Evolutionary conservation across 495 filamentous ascomycete genomes (phyloP).

Genomic region (Aspergillus mulundensis): DNA sequence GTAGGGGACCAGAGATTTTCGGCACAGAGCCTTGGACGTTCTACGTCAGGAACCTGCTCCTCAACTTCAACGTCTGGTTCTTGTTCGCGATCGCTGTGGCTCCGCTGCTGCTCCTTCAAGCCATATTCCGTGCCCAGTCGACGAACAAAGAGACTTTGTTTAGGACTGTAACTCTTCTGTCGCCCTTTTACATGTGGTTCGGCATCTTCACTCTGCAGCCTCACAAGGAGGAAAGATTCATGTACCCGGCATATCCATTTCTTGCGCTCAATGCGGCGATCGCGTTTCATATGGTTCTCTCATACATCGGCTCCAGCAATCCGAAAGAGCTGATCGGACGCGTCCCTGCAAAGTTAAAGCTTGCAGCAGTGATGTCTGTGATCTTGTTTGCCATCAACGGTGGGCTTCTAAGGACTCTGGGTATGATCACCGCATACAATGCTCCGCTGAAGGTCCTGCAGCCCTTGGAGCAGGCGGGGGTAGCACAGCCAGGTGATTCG

Average conservation of each 20-base stretch:
- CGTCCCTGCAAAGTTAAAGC: conserved; percentile 66
- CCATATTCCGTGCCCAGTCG: conserved; percentile 34
- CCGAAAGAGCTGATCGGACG: conserved; percentile 59
- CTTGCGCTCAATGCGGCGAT: conserved; percentile 91
- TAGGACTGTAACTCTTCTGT: conserved; percentile 68
- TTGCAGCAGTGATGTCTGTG: conserved; percentile 53
- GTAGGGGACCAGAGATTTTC: conserved; percentile 85
- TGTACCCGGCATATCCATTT: conserved; percentile 94
- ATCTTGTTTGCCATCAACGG: conserved; percentile 55
- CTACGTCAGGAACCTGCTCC: conserved; percentile 82
- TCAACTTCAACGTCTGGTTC: conserved; percentile 98
- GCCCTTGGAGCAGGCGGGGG: conserved; percentile 44
- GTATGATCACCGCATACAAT: conserved; percentile 78
- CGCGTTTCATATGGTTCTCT: conserved; percentile 70
- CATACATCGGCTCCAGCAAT: conserved; percentile 65
- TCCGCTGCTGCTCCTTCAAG: conserved; percentile 55
- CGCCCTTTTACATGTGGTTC: conserved; percentile 94
- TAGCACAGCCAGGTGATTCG: conserved; percentile 54
- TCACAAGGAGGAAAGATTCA: conserved; percentile 98
- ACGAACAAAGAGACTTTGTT: conserved; percentile 48
- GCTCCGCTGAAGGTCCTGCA: conserved; percentile 78
- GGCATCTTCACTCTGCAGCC: conserved; percentile 85
- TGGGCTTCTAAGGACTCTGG: conserved; percentile 69
- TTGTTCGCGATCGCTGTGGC: conserved; percentile 70
- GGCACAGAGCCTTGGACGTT: conserved; percentile 97